A percentile compares a stretch with the other conserved stretches of the same genome.
Evolutionary conservation across 768 basidiomycete genomes (phyloP).

Genomic region (Boletus insuetus): DNA sequence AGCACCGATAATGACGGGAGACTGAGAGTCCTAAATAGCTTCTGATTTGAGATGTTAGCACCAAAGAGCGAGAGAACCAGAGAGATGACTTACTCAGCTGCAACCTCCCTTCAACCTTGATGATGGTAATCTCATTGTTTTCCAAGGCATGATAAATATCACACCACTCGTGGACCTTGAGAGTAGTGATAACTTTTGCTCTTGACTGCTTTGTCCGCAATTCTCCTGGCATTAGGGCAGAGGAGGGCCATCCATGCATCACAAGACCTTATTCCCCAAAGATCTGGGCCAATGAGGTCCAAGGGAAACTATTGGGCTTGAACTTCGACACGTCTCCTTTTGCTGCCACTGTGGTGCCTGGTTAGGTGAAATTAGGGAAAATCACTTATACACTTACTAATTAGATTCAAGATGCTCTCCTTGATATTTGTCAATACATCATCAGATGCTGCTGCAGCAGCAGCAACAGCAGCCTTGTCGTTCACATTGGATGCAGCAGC

Average conservation of each 20-base stretch:
- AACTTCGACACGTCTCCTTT: too few relatives aligned
- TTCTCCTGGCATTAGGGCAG: background rate
- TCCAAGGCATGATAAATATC: background rate
- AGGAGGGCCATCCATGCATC: background rate
- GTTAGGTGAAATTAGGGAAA: too few relatives aligned
- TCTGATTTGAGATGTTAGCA: background rate
- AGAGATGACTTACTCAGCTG: background rate
- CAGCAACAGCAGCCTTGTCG: too few relatives aligned
- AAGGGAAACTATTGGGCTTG: too few relatives aligned
- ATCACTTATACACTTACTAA: too few relatives aligned
- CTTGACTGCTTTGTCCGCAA: background rate
- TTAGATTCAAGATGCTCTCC: too few relatives aligned
- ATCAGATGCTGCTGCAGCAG: too few relatives aligned
- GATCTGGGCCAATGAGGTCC: background rate
- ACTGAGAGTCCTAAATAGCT: background rate
- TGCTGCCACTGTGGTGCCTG: too few relatives aligned
- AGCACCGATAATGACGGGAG: background rate
- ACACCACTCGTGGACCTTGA: background rate
- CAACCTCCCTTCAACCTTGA: background rate
- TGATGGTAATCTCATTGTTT: background rate
- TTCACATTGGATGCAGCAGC: too few relatives aligned
- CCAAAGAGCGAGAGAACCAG: background rate
- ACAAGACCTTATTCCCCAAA: background rate
- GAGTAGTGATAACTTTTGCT: conserved; percentile 3
- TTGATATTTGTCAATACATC: too few relatives aligned